Evolutionary conservation across 2,329 filamentous ascomycete species (phyloP).

Genomic region (Monilinia polystroma): DNA sequence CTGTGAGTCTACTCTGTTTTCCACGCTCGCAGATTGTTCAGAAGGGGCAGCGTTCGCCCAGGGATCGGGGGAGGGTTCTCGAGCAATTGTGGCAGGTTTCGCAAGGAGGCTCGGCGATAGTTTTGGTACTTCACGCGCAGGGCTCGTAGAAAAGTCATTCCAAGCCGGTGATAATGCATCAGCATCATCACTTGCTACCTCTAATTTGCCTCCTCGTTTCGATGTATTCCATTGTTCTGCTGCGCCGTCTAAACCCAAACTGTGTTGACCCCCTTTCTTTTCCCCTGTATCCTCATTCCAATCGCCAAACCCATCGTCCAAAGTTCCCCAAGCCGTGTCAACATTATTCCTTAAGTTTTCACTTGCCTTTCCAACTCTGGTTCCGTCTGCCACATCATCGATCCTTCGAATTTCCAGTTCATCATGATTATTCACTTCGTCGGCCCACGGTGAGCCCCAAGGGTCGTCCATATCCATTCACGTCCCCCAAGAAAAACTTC

Average conservation of each 20-base stretch:
- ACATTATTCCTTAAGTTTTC: slow-evolving; percentile 30
- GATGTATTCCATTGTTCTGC: slow-evolving; percentile 27
- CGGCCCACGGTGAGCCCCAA: slow-evolving; percentile 44
- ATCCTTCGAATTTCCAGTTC: neutral
- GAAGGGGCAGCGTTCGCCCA: slow-evolving; percentile 30
- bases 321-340: slow-evolving; percentile 35
- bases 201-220: slow-evolving; percentile 11
- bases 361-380: slow-evolving; percentile 26
- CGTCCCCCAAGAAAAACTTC: slow-evolving; percentile 16
- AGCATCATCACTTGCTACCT: slow-evolving; percentile 18
- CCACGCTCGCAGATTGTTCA: neutral
- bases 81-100: slow-evolving; percentile 23
- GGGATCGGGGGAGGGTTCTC: slow-evolving; percentile 37
- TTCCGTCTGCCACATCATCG: slow-evolving; percentile 18
- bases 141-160: slow-evolving; percentile 20
- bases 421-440: slow-evolving; percentile 30
- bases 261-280: slow-evolving; percentile 6
- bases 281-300: slow-evolving; percentile 32
- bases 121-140: slow-evolving; percentile 17
- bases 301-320: slow-evolving; percentile 34
- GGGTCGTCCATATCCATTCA: slow-evolving; percentile 42
- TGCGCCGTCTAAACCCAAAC: slow-evolving; percentile 27
- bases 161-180: slow-evolving; percentile 25
- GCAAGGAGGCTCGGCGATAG: slow-evolving; percentile 27
- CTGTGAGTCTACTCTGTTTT: neutral